Base-by-base conservation (phyloP, 139 green algal species). In the Chlamydomonas asymmetrica region DNA sequence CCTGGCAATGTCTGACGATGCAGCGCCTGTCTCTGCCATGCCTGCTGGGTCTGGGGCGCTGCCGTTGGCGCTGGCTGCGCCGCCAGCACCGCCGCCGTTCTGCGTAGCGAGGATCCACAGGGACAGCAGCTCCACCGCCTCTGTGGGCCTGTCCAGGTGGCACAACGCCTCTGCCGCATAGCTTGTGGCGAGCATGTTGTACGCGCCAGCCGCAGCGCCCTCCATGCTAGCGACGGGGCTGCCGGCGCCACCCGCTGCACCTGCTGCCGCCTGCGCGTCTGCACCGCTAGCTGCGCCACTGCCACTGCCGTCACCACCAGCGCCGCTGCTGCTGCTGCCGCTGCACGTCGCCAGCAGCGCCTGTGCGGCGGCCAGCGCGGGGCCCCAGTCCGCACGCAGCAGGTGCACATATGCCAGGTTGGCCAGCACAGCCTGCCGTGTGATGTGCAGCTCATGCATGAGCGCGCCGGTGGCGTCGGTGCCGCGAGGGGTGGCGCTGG, bases 341-440 rank as follows among this genome's bases (percentile, higher is more conserved):
- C 60, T 43, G 34, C 34, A 31, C 60, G 37, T 31, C 60, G 56
- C 18, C 25, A 66, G 38, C 56, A 68, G 67, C 34, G 45, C 66
- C 72, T 81, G 72, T 0, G 81, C 76, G 29, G 72, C 72, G 61
- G 34, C 41, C 29, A 81, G 64, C 29, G 76, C 81, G 5, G 52
- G 61, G n/a, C 29, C 2, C n/a, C 72, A 80, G 52, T 81, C 50
- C 16, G 63, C 45, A 3, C 71, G 66, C 56, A 74, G 68, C 43
- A 87, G 68, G 13, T 83, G 73, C 52, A 79, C 72, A 61, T 79
- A 83, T 0, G 81, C 43, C 31, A 82, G 52, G 76, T 87, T 87
- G 13, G 76, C 63, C 0, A 83, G 67, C 23, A 87, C 40, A 4
- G 81, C 73, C n/a, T 81, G 81, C 18, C 75, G 63, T n/a, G 80